phyloP scores from a whole-genome alignment of 2,329 filamentous ascomycete genomes.

The Chaetomiaceae sp. region DNA sequence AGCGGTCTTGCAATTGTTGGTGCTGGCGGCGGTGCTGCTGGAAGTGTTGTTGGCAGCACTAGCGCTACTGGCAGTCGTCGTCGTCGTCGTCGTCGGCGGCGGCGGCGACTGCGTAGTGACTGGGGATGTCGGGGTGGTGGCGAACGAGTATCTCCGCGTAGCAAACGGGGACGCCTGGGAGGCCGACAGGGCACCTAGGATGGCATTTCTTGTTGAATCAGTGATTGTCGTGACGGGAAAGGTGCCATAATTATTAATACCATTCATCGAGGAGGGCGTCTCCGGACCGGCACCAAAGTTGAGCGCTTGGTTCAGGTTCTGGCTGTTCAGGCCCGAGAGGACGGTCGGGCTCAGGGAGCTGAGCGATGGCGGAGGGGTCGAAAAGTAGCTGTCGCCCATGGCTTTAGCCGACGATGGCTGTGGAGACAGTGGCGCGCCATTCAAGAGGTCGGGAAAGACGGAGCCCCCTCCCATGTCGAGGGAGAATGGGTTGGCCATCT shows the following conservation, averaged over 20 bases:
- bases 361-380: slow-evolving; percentile 69
- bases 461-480: slow-evolving; percentile 69
- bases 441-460: slow-evolving; percentile 71
- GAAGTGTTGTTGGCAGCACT: no score
- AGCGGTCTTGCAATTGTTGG: no score
- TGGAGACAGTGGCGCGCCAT: slow-evolving; percentile 67
- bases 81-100: no score
- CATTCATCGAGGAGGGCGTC: slow-evolving; percentile 65
- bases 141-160: slow-evolving; percentile 59
- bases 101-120: slow-evolving; percentile 45
- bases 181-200: slow-evolving; percentile 50
- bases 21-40: background rate
- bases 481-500: slow-evolving; percentile 62
- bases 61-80: no score
- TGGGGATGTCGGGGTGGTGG: slow-evolving; percentile 49
- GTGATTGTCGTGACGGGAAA: slow-evolving; percentile 59
- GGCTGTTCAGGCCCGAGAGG: slow-evolving; percentile 57
- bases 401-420: slow-evolving; percentile 67
- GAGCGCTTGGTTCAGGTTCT: slow-evolving; percentile 59
- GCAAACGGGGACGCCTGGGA: slow-evolving; percentile 50
- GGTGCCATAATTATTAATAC: slow-evolving; percentile 49
- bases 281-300: slow-evolving; percentile 61
- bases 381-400: slow-evolving; percentile 69
- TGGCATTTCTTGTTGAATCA: slow-evolving; percentile 56
- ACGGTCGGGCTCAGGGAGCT: slow-evolving; percentile 66